Percentiles rank a stretch among this genome's conserved stretches.
Evolutionary conservation across 768 basidiomycete genomes (phyloP).

Genomic region (Tulasnella calospora): DNA sequence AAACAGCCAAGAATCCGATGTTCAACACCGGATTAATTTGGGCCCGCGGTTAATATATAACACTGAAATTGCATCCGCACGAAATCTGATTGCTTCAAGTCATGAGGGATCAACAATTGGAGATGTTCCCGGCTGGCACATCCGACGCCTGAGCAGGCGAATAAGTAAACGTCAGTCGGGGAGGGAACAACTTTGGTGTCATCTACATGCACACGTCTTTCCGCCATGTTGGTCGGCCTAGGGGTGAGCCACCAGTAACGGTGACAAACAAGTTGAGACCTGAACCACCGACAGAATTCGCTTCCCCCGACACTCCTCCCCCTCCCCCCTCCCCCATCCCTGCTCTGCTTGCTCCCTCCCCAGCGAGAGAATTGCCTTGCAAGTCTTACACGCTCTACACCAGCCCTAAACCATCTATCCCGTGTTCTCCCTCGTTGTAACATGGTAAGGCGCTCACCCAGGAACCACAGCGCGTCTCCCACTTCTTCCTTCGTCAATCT

Average conservation of each 20-base stretch:
- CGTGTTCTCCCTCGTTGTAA: neutral
- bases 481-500: neutral
- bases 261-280: slow-evolving; percentile 8
- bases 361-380: neutral
- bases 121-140: neutral
- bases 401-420: neutral
- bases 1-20: neutral
- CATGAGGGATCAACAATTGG: neutral
- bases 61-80: neutral
- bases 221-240: neutral
- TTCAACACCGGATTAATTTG: neutral
- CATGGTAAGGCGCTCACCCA: slow-evolving; percentile 18
- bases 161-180: neutral
- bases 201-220: neutral
- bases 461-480: slow-evolving; percentile 17
- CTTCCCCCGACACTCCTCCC: neutral
- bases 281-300: slow-evolving; percentile 9
- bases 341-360: neutral
- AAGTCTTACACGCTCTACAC: neutral
- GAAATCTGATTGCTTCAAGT: neutral
- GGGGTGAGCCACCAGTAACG: neutral
- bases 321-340: neutral
- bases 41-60: neutral
- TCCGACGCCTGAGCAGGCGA: neutral
- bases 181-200: neutral